Evolutionary conservation across 2,329 filamentous ascomycete species (phyloP), one percentile per base, ranked within the genome.

Genomic region (Metarhizium guizhouense): DNA sequence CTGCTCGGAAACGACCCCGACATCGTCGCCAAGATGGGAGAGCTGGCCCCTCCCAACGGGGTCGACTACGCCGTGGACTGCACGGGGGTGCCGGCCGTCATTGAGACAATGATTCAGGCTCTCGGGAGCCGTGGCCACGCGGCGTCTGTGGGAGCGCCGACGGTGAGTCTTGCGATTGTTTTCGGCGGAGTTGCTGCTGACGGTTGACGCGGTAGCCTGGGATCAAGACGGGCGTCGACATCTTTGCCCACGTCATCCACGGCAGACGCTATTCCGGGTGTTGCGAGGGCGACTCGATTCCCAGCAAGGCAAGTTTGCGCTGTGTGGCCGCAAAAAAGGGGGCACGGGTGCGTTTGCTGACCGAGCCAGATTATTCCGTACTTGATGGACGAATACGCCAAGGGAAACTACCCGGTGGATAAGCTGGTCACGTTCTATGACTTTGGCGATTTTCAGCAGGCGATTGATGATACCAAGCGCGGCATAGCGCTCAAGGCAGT

Each of bases 41-140:
- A 58, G 7, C 61, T 68, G 5, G 25, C 25, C 32, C n/a, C 36
- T 14, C 36, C 5, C 6, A 58, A 60, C 18, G 68, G 67, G 1
- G 64, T 66, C 3, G 61, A 70, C 40, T 69, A 62, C 49, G 68
- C 68, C 7, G 62, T 69, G 14, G 68, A 70, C 43, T 69, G 64
- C 36, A 65, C 67, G 18, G 58, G 62, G 38, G 34, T 68, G 59
- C 64, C 74, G 65, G 58, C 68, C 62, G 65, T 77, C 59, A 68
- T 78, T 64, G 65, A 65, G 36, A 72, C 68, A 29, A 77, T 77
- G 69, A 72, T 79, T 58, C 74, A 77, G 52, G 72, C 73, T 59
- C 69, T 76, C 38, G 67, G 68, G 11, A 63, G 16, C 34, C 53
- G 53, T 18, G 53, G 47, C 16, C 47, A 54, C 32, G 32, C 32